Evolutionary conservation across 2,329 filamentous ascomycete species (phyloP).

Genomic region (Didymella glomerata): DNA sequence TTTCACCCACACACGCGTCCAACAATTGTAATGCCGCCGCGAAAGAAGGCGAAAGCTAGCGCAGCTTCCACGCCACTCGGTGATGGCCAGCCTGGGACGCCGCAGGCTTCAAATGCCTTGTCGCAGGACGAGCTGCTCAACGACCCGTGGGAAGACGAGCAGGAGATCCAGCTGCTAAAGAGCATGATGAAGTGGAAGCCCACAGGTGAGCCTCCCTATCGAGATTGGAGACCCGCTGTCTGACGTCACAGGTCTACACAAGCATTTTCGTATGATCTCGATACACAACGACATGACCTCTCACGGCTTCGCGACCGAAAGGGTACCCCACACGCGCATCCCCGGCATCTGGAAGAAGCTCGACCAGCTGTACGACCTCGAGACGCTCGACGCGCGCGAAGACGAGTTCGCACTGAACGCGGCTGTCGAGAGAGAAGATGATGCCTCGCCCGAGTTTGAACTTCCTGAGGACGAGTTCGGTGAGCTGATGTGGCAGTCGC

Average conservation of each 20-base stretch:
- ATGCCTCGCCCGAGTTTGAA: slow-evolving; percentile 50
- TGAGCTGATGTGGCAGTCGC: slow-evolving; percentile 55
- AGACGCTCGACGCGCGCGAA: slow-evolving; percentile 84
- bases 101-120: slow-evolving; percentile 48
- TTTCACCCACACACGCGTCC: neutral
- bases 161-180: slow-evolving; percentile 91
- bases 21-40: slow-evolving; percentile 67
- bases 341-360: slow-evolving; percentile 93
- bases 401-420: slow-evolving; percentile 64
- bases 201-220: slow-evolving; percentile 71
- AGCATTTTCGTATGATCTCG: slow-evolving; percentile 62
- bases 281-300: slow-evolving; percentile 50
- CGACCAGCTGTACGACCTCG: slow-evolving; percentile 81
- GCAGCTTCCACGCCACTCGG: slow-evolving; percentile 64
- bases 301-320: slow-evolving; percentile 73
- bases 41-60: slow-evolving; percentile 70
- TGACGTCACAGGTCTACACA: slow-evolving; percentile 61
- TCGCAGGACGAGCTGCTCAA: slow-evolving; percentile 67
- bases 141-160: slow-evolving; percentile 93
- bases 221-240: neutral
- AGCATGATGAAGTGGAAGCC: slow-evolving; percentile 94
- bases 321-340: slow-evolving; percentile 82
- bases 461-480: slow-evolving; percentile 56
- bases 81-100: slow-evolving; percentile 53
- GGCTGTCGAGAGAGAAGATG: slow-evolving; percentile 61